A percentile compares a stretch with the other conserved stretches of the same genome.
These are phyloP conservation scores for Fusarium sp. DNA, from an alignment of 2,329 filamentous ascomycete species.

Conservation along the genomic window DNA sequence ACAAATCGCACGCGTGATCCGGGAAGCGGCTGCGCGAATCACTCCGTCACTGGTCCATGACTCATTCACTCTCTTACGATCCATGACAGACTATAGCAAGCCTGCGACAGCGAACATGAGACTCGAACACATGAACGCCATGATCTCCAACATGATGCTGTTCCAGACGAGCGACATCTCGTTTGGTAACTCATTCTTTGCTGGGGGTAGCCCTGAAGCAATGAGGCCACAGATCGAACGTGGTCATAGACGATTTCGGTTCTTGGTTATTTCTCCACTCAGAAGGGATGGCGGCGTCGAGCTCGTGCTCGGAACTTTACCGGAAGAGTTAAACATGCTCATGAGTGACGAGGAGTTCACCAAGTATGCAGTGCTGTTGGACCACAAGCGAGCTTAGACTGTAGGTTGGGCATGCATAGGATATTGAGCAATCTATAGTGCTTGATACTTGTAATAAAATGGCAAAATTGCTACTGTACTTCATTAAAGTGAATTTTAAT, in stretches of 20 bases:
- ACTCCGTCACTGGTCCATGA: conserved; percentile 8
- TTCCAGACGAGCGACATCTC: conserved; percentile 13
- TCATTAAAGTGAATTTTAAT: not conserved
- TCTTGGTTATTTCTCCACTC: conserved; percentile 10
- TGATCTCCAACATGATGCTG: conserved; percentile 17
- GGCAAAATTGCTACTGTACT: fast-evolving
- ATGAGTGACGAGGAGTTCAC: conserved; percentile 11
- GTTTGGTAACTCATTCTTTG: conserved; percentile 9
- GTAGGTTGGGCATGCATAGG: fast-evolving
- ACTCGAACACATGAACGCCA: conserved; percentile 12
- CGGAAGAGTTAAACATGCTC: conserved; percentile 17
- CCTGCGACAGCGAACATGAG: conserved; percentile 22
- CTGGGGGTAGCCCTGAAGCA: conserved; percentile 4
- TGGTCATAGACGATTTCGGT: not conserved
- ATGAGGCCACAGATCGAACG: conserved; percentile 19
- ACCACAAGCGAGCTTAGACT: not conserved
- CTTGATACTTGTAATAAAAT: not conserved
- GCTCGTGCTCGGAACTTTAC: not conserved
- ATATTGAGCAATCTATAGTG: not conserved
- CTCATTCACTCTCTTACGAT: not conserved
- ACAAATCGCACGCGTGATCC: conserved; percentile 1
- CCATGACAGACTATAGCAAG: conserved; percentile 16
- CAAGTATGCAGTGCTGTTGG: conserved; percentile 2
- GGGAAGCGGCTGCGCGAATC: conserved; percentile 6
- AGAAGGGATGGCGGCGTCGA: conserved; percentile 9